Evolutionary conservation across 192 early-diverging fungal genomes (phyloP), one percentile per base, ranked within the genome.

Genomic region (Dissophora ornata): DNA sequence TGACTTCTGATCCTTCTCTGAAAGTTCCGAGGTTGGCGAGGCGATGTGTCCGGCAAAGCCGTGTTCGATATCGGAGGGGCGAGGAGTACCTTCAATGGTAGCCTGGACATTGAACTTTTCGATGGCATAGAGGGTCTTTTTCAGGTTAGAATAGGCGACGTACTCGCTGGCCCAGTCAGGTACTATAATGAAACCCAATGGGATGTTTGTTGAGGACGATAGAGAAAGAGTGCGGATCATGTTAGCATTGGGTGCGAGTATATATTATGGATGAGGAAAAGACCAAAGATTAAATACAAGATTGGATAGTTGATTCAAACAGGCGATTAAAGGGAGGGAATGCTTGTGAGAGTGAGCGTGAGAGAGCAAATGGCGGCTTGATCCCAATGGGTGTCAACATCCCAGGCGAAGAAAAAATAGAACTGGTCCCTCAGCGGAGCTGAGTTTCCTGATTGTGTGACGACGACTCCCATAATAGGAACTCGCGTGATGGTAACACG

Each of bases 91-190:
- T 10, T 74, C 62, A 8, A 66, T 58, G 26, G 51, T 57, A 26
- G 58, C 16, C 52, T 70, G 58, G 46, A 56, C 65, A 25, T 77
- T 67, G 41, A 86, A 86, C 66, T 88, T 90, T 83, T 94, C 93
- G 60, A 94, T 90, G 21, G 83, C 80, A 82, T 94, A 94, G 34
- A 93, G 83, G 6, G 86, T 81, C 79, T 92, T 94, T 57, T 94
- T 94, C 26, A 94, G 82, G 62, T 90, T 88, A 34, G 93, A 93
- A 62, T 94, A 89, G 81, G 88, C 87, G 58, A 94, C 44, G 71
- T 94, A 94, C 55, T 90, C 86, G 56, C 85, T 90, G 67, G 90
- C 85, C 92, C 92, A 94, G 71, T 94, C 92, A 45, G 92, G 92
- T 22, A 94, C 92, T 77, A 54, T 16, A 10, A 44, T 1, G 40